phyloP scores from a whole-genome alignment of 331 rosid species.

The Acacia pycnantha region DNA sequence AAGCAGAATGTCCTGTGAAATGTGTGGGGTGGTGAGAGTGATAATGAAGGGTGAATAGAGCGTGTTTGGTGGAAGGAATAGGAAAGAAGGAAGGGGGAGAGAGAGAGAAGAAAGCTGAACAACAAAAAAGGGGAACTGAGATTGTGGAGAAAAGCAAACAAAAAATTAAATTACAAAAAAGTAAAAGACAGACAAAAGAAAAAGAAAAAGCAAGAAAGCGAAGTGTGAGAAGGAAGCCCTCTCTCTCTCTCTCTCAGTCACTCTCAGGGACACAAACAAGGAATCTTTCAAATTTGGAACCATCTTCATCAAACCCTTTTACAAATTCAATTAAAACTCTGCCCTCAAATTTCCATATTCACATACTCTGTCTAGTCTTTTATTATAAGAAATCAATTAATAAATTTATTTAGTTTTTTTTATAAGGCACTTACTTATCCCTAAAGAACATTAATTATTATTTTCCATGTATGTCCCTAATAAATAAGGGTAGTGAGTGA shows the following conservation, averaged over 20 bases:
- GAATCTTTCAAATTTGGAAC: constrained; percentile 57
- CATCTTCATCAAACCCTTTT: background rate
- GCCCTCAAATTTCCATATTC: no score
- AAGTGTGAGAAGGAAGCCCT: constrained; percentile 4
- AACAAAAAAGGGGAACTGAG: constrained; percentile 39
- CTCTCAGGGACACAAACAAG: constrained; percentile 11
- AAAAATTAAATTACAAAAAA: background rate
- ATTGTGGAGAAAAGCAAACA: constrained; percentile 21
- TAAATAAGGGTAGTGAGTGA: no score
- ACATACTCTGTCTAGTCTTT: no score
- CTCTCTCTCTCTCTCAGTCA: background rate
- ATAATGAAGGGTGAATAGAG: background rate
- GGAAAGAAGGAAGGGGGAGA: background rate
- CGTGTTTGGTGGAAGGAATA: background rate
- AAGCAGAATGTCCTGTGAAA: background rate
- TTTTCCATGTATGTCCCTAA: no score
- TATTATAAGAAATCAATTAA: no score
- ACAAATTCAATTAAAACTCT: background rate
- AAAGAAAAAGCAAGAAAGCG: constrained; percentile 15
- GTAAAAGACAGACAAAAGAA: constrained; percentile 12
- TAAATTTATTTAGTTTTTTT: no score
- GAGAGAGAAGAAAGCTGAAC: constrained; percentile 26
- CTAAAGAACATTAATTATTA: no score
- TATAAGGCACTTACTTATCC: no score
- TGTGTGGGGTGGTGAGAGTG: background rate